phyloP scores from a whole-genome alignment of 192 early-diverging fungal species.

The Coemansia sp. region DNA sequence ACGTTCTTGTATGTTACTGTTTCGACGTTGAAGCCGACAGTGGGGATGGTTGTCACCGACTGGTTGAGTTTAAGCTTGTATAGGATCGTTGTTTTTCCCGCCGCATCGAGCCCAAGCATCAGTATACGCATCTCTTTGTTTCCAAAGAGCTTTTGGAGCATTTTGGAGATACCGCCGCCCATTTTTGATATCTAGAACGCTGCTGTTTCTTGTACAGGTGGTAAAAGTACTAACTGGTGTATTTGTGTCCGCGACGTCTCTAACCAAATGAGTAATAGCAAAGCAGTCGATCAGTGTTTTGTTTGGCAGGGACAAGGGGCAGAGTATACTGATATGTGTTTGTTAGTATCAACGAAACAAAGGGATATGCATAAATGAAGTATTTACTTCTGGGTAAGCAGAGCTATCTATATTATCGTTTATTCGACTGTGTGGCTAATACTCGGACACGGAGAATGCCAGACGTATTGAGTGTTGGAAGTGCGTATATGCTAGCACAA shows the following conservation, averaged over 20 bases:
- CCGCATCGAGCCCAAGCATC: slow-evolving; percentile 60
- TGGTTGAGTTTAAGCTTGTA: slow-evolving; percentile 64
- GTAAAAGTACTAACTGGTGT: neutral
- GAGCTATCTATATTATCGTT: too few relatives aligned
- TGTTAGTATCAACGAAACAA: neutral
- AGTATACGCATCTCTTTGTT: slow-evolving; percentile 62
- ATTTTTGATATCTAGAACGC: slow-evolving; percentile 18
- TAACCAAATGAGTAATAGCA: neutral
- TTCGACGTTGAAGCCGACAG: slow-evolving; percentile 82
- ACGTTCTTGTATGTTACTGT: slow-evolving; percentile 86
- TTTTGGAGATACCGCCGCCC: slow-evolving; percentile 57
- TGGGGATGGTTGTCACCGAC: slow-evolving; percentile 58
- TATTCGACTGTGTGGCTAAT: too few relatives aligned
- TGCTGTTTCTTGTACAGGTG: neutral
- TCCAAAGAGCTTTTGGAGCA: slow-evolving; percentile 56
- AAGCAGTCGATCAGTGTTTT: too few relatives aligned
- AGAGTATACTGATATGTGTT: neutral
- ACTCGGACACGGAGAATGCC: too few relatives aligned
- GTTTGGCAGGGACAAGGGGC: neutral
- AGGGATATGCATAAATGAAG: neutral
- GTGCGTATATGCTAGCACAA: neutral
- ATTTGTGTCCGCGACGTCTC: neutral
- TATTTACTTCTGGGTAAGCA: too few relatives aligned
- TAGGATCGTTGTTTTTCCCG: slow-evolving; percentile 59
- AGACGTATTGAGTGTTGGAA: neutral